phyloP scores from a whole-genome alignment of 176 grass and related monocot genomes.

The Zizania latifolia region DNA sequence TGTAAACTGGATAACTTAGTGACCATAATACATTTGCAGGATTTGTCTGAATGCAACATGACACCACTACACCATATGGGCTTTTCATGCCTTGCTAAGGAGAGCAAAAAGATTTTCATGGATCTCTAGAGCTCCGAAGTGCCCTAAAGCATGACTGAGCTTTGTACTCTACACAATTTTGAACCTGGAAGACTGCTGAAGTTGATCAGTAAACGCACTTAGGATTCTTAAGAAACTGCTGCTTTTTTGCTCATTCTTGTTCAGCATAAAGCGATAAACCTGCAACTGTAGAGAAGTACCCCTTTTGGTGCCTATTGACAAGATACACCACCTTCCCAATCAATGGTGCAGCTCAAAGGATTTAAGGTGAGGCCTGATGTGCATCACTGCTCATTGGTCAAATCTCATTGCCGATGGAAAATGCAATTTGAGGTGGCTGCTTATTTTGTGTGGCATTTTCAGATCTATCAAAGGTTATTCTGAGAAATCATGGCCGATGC shows the following conservation, averaged over 20 bases:
- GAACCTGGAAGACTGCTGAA: neutral
- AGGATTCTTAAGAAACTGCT: constrained; percentile 2
- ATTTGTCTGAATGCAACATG: constrained; percentile 23
- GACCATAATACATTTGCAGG: constrained; percentile 26
- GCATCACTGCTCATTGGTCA: neutral
- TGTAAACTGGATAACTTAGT: neutral
- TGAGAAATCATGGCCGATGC: constrained; percentile 1
- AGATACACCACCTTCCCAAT: neutral
- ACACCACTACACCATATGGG: neutral
- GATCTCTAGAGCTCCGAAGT: constrained; percentile 13
- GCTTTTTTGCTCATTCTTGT: neutral
- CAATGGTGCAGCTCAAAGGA: neutral
- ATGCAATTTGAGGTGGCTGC: neutral
- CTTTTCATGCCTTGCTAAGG: neutral
- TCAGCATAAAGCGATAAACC: neutral
- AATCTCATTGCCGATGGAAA: neutral
- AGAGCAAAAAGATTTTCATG: constrained; percentile 1
- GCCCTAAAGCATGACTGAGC: neutral
- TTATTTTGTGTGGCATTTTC: neutral
- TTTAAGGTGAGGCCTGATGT: constrained; percentile 9
- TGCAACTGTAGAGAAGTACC: neutral
- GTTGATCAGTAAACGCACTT: constrained; percentile 1
- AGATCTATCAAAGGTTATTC: constrained; percentile 15
- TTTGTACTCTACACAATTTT: neutral
- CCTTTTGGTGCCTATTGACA: constrained; percentile 1